Percentiles rank a stretch among this genome's conserved stretches.
Evolutionary conservation across 805 yeast species (phyloP).

Genomic region (Spathaspora girioi): DNA sequence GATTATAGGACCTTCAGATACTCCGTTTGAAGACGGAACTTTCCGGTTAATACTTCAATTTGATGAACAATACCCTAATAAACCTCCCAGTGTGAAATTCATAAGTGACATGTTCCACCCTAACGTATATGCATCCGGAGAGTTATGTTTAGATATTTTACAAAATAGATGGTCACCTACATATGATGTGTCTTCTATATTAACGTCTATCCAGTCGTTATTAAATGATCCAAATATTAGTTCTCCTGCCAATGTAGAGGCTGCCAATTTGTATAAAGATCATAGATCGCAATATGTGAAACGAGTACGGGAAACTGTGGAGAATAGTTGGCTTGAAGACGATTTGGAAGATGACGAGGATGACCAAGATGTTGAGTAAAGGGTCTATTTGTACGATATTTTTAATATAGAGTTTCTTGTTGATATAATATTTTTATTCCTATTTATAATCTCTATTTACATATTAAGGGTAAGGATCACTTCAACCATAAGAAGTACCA

Average conservation of each 20-base stretch:
- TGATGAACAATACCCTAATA: conserved; percentile 96
- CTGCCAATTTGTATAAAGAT: conserved; percentile 92
- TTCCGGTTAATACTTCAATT: conserved; percentile 82
- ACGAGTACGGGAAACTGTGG: conserved; percentile 92
- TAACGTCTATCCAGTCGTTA: conserved; percentile 88
- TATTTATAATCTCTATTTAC: not conserved
- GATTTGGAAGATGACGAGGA: conserved; percentile 56
- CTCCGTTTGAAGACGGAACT: conserved; percentile 98
- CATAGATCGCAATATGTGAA: conserved; percentile 90
- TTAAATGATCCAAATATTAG: conserved; percentile 95
- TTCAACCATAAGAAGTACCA: conserved; percentile 56
- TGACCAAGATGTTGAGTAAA: conserved; percentile 30
- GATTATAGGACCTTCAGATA: conserved; percentile 94
- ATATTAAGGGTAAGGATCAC: conserved; percentile 12
- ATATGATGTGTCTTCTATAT: conserved; percentile 91
- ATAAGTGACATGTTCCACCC: conserved; percentile 97
- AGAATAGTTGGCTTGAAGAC: conserved; percentile 88
- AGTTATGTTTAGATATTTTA: conserved; percentile 89
- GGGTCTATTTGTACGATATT: conserved; percentile 1
- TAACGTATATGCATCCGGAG: conserved; percentile 93
- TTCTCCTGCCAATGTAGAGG: conserved; percentile 97
- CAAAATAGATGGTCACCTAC: conserved; percentile 99
- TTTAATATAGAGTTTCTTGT: not conserved
- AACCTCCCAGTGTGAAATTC: conserved; percentile 92
- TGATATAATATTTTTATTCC: not conserved